Evolutionary conservation across 805 yeast genomes (phyloP).

Genomic region (Candida maris): DNA sequence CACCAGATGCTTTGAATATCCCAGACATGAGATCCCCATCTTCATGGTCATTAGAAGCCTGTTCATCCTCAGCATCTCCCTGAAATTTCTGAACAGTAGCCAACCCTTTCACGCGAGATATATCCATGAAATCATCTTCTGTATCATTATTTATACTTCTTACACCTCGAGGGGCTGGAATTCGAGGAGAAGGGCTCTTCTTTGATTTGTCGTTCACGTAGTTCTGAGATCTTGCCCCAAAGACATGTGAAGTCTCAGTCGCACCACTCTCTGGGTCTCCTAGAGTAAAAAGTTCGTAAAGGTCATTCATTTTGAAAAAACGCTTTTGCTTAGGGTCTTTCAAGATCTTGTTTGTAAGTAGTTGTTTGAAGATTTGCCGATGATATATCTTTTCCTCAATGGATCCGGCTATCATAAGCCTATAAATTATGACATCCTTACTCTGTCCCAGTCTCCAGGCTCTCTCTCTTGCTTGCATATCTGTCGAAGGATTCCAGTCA

Average conservation of each 20-base stretch:
- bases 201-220: slow-evolving; percentile 25
- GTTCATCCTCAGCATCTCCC: slow-evolving; percentile 44
- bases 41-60: slow-evolving; percentile 29
- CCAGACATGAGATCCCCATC: slow-evolving; percentile 73
- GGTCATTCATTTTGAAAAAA: slow-evolving; percentile 87
- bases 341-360: slow-evolving; percentile 85
- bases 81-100: slow-evolving; percentile 64
- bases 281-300: slow-evolving; percentile 82
- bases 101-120: slow-evolving; percentile 67
- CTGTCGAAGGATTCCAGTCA: slow-evolving; percentile 98
- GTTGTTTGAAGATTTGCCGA: slow-evolving; percentile 93
- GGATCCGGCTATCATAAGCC: slow-evolving; percentile 91
- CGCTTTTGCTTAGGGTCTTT: slow-evolving; percentile 94
- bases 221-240: slow-evolving; percentile 39
- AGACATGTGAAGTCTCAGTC: slow-evolving; percentile 65
- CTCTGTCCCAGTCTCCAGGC: slow-evolving; percentile 98
- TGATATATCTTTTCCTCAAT: slow-evolving; percentile 97
- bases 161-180: background rate
- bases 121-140: slow-evolving; percentile 65
- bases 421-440: slow-evolving; percentile 82
- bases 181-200: slow-evolving; percentile 24
- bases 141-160: slow-evolving; percentile 17
- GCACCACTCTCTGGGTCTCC: slow-evolving; percentile 70
- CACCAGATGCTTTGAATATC: slow-evolving; percentile 58
- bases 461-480: slow-evolving; percentile 91